Conservation (phyloP, 2,329 filamentous ascomycete genomes). For the Chaetomiaceae sp. region DNA sequence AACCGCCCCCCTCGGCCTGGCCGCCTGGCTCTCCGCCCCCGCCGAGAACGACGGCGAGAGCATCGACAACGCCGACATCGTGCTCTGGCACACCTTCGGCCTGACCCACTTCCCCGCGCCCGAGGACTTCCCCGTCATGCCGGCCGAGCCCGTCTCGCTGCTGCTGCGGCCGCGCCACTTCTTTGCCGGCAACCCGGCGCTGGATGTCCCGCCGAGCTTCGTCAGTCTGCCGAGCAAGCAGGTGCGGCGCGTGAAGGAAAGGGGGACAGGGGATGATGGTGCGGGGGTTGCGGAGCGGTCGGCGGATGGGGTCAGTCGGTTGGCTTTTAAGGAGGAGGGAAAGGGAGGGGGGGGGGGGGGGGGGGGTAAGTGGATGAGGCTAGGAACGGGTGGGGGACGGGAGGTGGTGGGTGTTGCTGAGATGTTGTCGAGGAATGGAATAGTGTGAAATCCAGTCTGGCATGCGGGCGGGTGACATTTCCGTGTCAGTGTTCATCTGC, state of each 20-base stretch:
- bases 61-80: constrained; percentile 77
- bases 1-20: constrained; percentile 65
- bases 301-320: too few species aligned
- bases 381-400: too few species aligned
- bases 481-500: too few species aligned
- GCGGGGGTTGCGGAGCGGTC: too few species aligned
- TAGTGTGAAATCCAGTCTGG: too few species aligned
- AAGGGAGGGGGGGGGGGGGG: too few species aligned
- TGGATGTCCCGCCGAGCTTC: constrained; percentile 71
- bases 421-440: too few species aligned
- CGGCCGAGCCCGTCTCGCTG: constrained; percentile 75
- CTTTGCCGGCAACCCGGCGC: constrained; percentile 49
- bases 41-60: constrained; percentile 60
- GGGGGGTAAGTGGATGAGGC: too few species aligned
- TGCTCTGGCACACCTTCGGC: constrained; percentile 92
- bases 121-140: constrained; percentile 92
- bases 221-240: constrained; percentile 44
- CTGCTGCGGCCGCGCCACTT: constrained; percentile 75
- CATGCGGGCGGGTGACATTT: too few species aligned
- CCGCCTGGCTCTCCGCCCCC: constrained; percentile 60
- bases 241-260: background rate
- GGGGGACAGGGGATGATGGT: too few species aligned
- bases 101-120: constrained; percentile 83
- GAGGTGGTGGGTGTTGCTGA: too few species aligned
- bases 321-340: too few species aligned